phyloP scores from a whole-genome alignment of 345 rosid species.

The Eucalyptus cladocalyx region DNA sequence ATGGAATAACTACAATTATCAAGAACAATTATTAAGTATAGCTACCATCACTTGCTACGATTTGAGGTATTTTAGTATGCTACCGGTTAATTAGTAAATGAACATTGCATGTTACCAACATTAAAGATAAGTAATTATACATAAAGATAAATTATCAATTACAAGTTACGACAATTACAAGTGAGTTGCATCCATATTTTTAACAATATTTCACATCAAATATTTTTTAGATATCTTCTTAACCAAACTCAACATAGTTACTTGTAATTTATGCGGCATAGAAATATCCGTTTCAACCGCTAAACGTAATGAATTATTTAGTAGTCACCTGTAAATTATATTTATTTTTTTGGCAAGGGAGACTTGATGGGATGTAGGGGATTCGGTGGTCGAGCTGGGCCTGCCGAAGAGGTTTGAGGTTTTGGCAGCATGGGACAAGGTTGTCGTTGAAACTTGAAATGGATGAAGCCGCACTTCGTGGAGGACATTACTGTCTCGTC shows the following conservation, averaged over 20 bases:
- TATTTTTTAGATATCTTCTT: not conserved
- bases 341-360: not conserved
- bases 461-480: not conserved
- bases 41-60: not conserved
- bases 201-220: no score
- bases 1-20: not conserved
- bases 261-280: not conserved
- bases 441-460: not conserved
- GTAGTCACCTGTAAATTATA: not conserved
- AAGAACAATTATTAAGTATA: not conserved
- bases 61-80: not conserved
- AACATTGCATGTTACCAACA: not conserved
- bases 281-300: not conserved
- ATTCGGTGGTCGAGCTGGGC: not conserved
- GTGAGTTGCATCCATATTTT: not conserved
- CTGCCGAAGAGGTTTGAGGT: not conserved
- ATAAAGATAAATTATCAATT: not conserved
- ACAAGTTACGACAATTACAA: not conserved
- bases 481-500: not conserved
- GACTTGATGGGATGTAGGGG: not conserved
- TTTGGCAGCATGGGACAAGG: not conserved
- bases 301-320: not conserved
- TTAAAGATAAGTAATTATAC: not conserved
- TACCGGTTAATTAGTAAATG: not conserved
- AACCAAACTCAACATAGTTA: not conserved